Evolutionary conservation across 2,329 filamentous ascomycete genomes (phyloP), one percentile per base, ranked within the genome.

Genomic region (Lasiodiplodia hormozganensis): DNA sequence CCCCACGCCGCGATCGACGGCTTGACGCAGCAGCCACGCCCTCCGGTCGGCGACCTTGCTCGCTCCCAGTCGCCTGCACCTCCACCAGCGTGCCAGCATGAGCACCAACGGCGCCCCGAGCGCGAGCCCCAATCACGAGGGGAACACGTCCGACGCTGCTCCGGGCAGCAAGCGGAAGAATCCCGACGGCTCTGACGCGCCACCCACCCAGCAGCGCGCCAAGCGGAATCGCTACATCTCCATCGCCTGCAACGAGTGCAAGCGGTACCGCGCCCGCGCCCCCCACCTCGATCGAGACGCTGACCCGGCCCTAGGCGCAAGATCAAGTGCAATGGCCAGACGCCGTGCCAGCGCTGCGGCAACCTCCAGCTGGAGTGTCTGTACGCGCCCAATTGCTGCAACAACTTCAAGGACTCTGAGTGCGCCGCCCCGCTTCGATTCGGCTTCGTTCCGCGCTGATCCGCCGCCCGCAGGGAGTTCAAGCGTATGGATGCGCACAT

Each of bases 331-430:
- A 90, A 90, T 78, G 88, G 88, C 52, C 85, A 90, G 76, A 85
- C 84, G 16, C 88, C 88, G 14, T 90, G 88, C 74, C 87, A 89
- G 74, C 83, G 88, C 71, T 90, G 88, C 77, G 88, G 88, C 31
- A 89, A 89, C 77, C 81, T 90, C 67, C 85, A 83, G 69, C 82
- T 90, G 69, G 87, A 89, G 75, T 90, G 87, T 75, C 80, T 88
- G 69, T 90, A 90, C 81, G 86, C 88, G 70, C 87, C 88, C 5
- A 90, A 90, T 74, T 90, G 88, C 81, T 90, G 88, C 78, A 94
- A 88, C 82, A 93, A 88, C 79, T 94, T 97, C 85, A 96, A 95
- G 79, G 94, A 97, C 75, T 94, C 93, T 57, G 92, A 96, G 83
- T 86, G 78, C 69, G 84, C 76, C 60, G 3, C 1, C 2, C 23